These are phyloP conservation scores for Neolentinus lepideus DNA, from an alignment of 1,284 basidiomycete genomes.

Conservation along the genomic window DNA sequence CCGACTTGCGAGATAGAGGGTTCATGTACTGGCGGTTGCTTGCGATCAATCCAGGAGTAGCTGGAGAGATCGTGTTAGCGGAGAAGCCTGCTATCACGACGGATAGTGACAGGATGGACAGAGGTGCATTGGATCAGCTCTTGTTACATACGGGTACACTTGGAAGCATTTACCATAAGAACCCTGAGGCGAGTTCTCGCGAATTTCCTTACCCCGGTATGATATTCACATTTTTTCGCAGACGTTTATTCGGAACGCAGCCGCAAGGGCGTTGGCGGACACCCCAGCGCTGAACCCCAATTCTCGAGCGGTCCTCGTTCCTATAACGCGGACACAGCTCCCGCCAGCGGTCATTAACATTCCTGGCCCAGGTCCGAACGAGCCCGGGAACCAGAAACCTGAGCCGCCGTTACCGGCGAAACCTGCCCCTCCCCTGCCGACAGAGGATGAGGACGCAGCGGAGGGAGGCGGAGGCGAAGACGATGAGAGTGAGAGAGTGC, in stretches of 20 bases:
- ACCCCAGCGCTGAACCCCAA: constrained; percentile 73
- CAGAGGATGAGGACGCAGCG: constrained; percentile 19
- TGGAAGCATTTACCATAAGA: constrained; percentile 85
- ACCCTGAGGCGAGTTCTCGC: constrained; percentile 58
- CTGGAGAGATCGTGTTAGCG: constrained; percentile 87
- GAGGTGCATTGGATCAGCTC: constrained; percentile 88
- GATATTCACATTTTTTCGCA: constrained; percentile 20
- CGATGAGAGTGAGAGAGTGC: constrained; percentile 16
- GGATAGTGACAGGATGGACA: constrained; percentile 95
- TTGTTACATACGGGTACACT: constrained; percentile 78
- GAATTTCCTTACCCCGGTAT: constrained; percentile 4
- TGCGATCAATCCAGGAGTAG: constrained; percentile 87
- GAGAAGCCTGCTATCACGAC: constrained; percentile 97
- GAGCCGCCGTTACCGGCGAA: constrained; percentile 7
- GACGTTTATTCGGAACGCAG: constrained; percentile 80
- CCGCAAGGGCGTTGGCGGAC: constrained; percentile 66
- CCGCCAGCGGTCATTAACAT: constrained; percentile 42
- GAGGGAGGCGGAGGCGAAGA: constrained; percentile 25
- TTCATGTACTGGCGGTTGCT: constrained; percentile 99
- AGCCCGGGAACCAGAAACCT: constrained; percentile 27
- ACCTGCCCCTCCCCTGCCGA: constrained; percentile 10
- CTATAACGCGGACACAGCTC: constrained; percentile 44
- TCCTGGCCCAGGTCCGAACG: constrained; percentile 61
- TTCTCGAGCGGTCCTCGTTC: constrained; percentile 66
- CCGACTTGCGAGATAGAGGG: constrained; percentile 93